These are phyloP conservation scores for Neonectria faginata DNA, from an alignment of 2,329 filamentous ascomycete genomes.

Conservation along the genomic window DNA sequence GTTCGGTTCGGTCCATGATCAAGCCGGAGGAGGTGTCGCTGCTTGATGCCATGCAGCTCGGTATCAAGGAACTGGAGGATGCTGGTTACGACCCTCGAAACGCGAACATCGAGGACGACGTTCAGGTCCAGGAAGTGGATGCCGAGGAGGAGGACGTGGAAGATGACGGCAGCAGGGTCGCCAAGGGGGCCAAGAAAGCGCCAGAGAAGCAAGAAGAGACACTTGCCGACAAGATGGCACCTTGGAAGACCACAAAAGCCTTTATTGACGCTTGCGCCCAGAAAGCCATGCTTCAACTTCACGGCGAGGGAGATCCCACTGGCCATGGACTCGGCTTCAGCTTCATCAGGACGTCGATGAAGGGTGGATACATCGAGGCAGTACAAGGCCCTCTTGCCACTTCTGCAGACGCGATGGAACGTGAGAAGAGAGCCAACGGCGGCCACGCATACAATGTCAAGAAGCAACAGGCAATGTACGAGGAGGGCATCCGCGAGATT, in stretches of 20 bases:
- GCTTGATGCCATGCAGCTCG: slow-evolving; percentile 96
- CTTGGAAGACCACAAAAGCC: slow-evolving; percentile 96
- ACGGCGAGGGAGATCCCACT: slow-evolving; percentile 94
- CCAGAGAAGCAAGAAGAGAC: slow-evolving; percentile 72
- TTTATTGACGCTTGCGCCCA: slow-evolving; percentile 93
- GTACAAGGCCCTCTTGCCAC: slow-evolving; percentile 74
- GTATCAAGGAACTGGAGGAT: slow-evolving; percentile 89
- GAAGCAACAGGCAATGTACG: slow-evolving; percentile 91
- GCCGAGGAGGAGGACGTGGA: slow-evolving; percentile 65
- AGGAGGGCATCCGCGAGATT: slow-evolving; percentile 89
- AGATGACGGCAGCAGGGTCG: slow-evolving; percentile 55
- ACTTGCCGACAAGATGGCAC: slow-evolving; percentile 88
- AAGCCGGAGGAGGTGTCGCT: slow-evolving; percentile 96
- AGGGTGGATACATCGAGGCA: slow-evolving; percentile 91
- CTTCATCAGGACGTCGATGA: slow-evolving; percentile 98
- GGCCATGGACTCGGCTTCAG: slow-evolving; percentile 94
- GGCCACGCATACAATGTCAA: slow-evolving; percentile 99
- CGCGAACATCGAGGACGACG: slow-evolving; percentile 72
- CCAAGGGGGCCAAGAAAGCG: slow-evolving; percentile 57
- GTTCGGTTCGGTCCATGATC: slow-evolving; percentile 85
- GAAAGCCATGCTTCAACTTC: slow-evolving; percentile 96
- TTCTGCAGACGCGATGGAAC: slow-evolving; percentile 85
- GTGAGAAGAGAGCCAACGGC: slow-evolving; percentile 87
- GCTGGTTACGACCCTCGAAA: slow-evolving; percentile 83
- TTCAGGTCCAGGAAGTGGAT: slow-evolving; percentile 71